phyloP scores from a whole-genome alignment of 2,329 filamentous ascomycete genomes.

The Elsinoe batatas region DNA sequence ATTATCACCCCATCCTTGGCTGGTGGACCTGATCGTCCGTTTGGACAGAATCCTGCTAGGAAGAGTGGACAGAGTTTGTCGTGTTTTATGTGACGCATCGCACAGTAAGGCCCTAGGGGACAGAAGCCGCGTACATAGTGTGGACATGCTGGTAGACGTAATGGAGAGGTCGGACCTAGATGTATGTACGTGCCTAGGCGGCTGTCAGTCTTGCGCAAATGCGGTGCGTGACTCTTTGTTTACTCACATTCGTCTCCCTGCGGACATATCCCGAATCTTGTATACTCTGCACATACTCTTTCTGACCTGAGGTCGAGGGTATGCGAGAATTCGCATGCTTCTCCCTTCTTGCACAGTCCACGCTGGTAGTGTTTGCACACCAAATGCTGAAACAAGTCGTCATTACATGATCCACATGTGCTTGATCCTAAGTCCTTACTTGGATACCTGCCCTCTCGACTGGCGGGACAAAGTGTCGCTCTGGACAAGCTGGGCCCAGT shows the following conservation, averaged over 20 bases:
- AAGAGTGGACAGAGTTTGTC: conserved; percentile 70
- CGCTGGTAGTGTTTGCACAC: conserved; percentile 99
- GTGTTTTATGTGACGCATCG: conserved; percentile 78
- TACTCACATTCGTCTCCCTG: conserved; percentile 87
- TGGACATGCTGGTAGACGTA: conserved; percentile 60
- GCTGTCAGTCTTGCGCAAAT: neutral
- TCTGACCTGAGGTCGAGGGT: conserved; percentile 98
- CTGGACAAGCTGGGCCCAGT: conserved; percentile 70
- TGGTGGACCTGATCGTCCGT: conserved; percentile 43
- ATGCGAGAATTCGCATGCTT: conserved; percentile 94
- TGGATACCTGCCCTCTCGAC: conserved; percentile 24
- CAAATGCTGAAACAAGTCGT: conserved; percentile 34
- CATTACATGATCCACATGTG: no score
- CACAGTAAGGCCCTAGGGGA: conserved; percentile 75
- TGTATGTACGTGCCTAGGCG: conserved; percentile 25
- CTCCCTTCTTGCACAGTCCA: conserved; percentile 93
- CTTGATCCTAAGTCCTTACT: conserved; percentile 2
- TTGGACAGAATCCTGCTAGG: conserved; percentile 87
- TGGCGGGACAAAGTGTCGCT: conserved; percentile 60
- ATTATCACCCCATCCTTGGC: conserved; percentile 31
- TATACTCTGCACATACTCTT: conserved; percentile 97
- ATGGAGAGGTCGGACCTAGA: conserved; percentile 55
- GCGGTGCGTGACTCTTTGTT: neutral
- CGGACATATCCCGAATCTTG: conserved; percentile 85
- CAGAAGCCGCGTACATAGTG: conserved; percentile 88